Base-by-base conservation (phyloP, 805 yeast genomes). In the Candida maltosa region DNA sequence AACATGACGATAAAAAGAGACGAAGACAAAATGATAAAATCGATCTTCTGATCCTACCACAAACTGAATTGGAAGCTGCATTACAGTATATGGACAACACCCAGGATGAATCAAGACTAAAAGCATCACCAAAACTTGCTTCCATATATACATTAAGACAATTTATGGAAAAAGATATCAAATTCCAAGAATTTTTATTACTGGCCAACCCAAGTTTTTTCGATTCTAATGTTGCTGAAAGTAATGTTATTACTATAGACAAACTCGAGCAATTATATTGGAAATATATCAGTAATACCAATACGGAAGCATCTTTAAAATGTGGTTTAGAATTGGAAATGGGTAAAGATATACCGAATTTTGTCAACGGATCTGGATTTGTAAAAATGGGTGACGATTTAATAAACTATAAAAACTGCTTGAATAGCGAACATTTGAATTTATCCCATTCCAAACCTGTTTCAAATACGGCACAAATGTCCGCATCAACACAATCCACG, bases 141-240 rank as follows among this genome's bases (percentile, higher is more conserved):
- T 70, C 83, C 0, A 46, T 73, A 5, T 78, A 76, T 56, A 74
- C 72, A 20, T 55, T 82, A 40, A 62, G 72, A 23, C 82, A 80
- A 46, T 80, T 75, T 48, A 70, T 71, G 54, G 83, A 77, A 32
- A 76, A 75, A 40, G 77, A 79, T 38, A 51, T 63, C 38, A 61
- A 60, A 48, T 62, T 71, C 56, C 60, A 60, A 51, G 59, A 61
- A 39, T 52, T 45, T 27, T 39, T 59, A 4, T 40, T 60, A 3
- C 49, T 45, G 27, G 35, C 37, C 16, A 42, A 48, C 32, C 28
- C 30, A 10, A 16, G 31, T 19, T 20, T 28, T 16, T 49, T 49
- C 25, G 33, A 31, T 29, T 28, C 25, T 16, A 29, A 43, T 6
- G 24, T 34, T 3, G 28, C 32, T 16, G 52, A 47, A 17, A 35